Conservation (phyloP, 495 filamentous ascomycete genomes). For the Aspergillus bertholletiae region DNA sequence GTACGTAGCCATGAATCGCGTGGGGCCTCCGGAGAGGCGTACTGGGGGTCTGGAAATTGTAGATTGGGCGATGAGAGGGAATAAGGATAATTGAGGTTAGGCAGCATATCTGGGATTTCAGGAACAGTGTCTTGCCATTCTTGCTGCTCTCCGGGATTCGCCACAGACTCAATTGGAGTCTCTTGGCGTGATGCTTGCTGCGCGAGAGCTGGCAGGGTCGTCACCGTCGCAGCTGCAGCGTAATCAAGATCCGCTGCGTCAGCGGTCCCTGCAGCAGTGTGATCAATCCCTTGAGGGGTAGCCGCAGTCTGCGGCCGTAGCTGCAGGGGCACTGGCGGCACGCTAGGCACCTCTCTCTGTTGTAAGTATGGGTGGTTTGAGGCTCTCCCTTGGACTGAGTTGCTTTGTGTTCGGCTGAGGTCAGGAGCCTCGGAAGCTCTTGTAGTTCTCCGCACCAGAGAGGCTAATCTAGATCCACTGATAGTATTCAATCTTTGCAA, state of each 20-base stretch:
- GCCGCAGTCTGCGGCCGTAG: slow-evolving; percentile 1
- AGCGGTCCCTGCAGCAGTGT: not conserved
- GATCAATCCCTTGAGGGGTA: not conserved
- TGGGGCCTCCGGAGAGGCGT: slow-evolving; percentile 16
- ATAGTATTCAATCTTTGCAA: slow-evolving; percentile 33
- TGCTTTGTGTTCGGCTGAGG: slow-evolving; percentile 9
- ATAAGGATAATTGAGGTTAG: slow-evolving; percentile 28
- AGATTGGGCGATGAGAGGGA: slow-evolving; percentile 41
- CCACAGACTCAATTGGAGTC: not conserved
- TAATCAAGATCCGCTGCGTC: slow-evolving; percentile 13
- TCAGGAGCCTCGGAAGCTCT: slow-evolving; percentile 16
- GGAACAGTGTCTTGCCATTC: slow-evolving; percentile 15
- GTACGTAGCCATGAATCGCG: slow-evolving; percentile 4
- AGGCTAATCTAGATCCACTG: slow-evolving; percentile 17
- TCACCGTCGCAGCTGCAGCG: slow-evolving; percentile 9
- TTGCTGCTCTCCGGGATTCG: not conserved
- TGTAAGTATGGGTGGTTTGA: slow-evolving; percentile 1
- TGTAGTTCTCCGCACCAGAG: slow-evolving; percentile 19
- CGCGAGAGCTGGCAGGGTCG: slow-evolving; percentile 8
- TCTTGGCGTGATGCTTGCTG: not conserved
- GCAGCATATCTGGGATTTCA: slow-evolving; percentile 12
- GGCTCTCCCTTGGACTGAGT: slow-evolving; percentile 8
- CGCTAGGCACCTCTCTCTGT: slow-evolving; percentile 1
- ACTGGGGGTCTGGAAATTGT: slow-evolving; percentile 20
- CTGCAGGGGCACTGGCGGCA: not conserved